A percentile compares a stretch with the other conserved stretches of the same genome.
Evolutionary conservation across 805 yeast species (phyloP).

Genomic region (Cyberlindnera mycetangii): DNA sequence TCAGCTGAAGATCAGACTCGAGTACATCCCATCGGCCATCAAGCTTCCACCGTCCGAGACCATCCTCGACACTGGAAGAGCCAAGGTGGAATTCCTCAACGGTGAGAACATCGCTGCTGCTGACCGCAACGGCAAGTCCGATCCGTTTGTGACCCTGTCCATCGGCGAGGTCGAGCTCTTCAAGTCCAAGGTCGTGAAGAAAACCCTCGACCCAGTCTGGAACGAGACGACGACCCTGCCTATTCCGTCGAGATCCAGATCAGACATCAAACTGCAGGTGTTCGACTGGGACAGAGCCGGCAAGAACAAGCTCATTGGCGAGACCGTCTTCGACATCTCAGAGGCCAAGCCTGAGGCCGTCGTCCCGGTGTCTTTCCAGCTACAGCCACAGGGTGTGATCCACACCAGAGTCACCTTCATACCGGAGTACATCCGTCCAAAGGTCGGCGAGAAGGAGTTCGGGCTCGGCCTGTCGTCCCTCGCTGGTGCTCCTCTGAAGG

Average conservation of each 20-base stretch:
- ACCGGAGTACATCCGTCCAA: constrained; percentile 70
- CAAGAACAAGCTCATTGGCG: constrained; percentile 59
- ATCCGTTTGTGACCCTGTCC: constrained; percentile 57
- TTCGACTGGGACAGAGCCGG: constrained; percentile 83
- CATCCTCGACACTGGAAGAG: constrained; percentile 63
- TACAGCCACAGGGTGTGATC: constrained; percentile 67
- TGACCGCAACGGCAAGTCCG: constrained; percentile 75
- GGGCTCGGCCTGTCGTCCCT: constrained; percentile 39
- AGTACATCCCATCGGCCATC: constrained; percentile 57
- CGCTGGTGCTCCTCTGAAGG: constrained; percentile 46
- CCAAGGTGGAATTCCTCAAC: constrained; percentile 53
- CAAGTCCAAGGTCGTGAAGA: constrained; percentile 62
- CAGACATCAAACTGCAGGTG: constrained; percentile 45
- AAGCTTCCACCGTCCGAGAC: constrained; percentile 57
- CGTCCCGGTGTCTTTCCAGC: constrained; percentile 44
- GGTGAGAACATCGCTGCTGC: constrained; percentile 55
- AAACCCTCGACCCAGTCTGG: constrained; percentile 73
- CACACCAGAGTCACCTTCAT: constrained; percentile 50
- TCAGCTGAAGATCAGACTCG: constrained; percentile 46
- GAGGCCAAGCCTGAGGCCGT: constrained; percentile 43
- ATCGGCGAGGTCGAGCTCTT: constrained; percentile 52
- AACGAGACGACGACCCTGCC: constrained; percentile 62
- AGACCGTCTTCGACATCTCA: constrained; percentile 46
- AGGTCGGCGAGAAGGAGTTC: constrained; percentile 40
- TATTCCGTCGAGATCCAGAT: constrained; percentile 59